Evolutionary conservation across 441 rosid species (phyloP).

Genomic region (Iberis amara): DNA sequence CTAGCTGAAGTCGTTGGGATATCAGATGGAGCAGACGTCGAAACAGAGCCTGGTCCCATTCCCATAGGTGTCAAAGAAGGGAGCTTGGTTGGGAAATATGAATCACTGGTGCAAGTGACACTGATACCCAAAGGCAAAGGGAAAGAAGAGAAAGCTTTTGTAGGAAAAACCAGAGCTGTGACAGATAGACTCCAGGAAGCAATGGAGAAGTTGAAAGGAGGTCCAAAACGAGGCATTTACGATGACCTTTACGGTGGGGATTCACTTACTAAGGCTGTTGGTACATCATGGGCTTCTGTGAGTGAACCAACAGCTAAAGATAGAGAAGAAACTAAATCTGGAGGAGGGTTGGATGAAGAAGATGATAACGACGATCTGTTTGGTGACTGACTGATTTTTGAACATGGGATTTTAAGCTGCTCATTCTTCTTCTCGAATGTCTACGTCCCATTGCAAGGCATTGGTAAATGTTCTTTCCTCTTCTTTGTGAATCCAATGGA

Average conservation of each 20-base stretch:
- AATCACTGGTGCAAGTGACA: slow-evolving; percentile 71
- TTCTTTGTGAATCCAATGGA: slow-evolving; percentile 10
- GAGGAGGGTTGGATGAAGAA: slow-evolving; percentile 25
- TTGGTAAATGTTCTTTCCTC: slow-evolving; percentile 15
- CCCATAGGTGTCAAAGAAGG: slow-evolving; percentile 93
- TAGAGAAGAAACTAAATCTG: slow-evolving; percentile 32
- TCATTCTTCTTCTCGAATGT: slow-evolving; percentile 13
- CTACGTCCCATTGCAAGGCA: slow-evolving; percentile 14
- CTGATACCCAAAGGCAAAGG: slow-evolving; percentile 78
- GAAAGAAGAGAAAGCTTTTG: slow-evolving; percentile 42
- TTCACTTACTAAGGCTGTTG: slow-evolving; percentile 54
- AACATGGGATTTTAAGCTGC: slow-evolving; percentile 1
- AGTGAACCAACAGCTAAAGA: slow-evolving; percentile 33
- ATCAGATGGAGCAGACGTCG: slow-evolving; percentile 96
- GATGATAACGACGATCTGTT: slow-evolving; percentile 67
- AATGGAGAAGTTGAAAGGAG: slow-evolving; percentile 52
- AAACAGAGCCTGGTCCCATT: slow-evolving; percentile 91
- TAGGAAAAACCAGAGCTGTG: slow-evolving; percentile 38
- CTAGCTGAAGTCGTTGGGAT: slow-evolving; percentile 80
- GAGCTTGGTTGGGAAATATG: slow-evolving; percentile 94
- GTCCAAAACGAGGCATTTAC: slow-evolving; percentile 55
- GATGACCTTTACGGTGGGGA: slow-evolving; percentile 77
- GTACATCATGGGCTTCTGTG: slow-evolving; percentile 71
- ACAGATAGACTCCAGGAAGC: slow-evolving; percentile 71
- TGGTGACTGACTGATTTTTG: slow-evolving; percentile 45